Conservation (phyloP, 164 flowering plant species). For the Nelumbo lutea region DNA sequence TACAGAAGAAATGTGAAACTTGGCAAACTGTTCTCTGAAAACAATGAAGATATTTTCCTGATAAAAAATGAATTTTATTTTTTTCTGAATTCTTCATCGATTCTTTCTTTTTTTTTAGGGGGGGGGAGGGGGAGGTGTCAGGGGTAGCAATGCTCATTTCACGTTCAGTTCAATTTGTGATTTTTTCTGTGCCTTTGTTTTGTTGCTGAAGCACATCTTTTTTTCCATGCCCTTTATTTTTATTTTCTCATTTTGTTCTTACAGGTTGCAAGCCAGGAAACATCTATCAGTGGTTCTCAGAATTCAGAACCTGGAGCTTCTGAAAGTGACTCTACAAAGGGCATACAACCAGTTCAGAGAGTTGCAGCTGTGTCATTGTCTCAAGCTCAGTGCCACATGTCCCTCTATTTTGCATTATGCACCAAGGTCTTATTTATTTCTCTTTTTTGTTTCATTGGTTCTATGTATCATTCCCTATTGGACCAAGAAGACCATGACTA, state of each 20-base stretch:
- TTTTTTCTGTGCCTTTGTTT: not conserved
- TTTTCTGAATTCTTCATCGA: not conserved
- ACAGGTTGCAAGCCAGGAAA: constrained; percentile 54
- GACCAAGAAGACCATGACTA: too few species aligned
- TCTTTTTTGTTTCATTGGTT: not conserved
- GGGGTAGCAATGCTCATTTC: too few species aligned
- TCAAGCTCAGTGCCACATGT: constrained; percentile 67
- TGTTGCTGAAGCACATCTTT: not conserved
- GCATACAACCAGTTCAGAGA: constrained; percentile 22
- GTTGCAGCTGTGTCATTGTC: constrained; percentile 36
- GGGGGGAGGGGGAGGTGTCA: too few species aligned
- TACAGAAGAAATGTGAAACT: not conserved
- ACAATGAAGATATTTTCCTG: too few species aligned
- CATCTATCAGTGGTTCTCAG: constrained; percentile 72
- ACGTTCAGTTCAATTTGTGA: too few species aligned
- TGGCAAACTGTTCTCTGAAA: too few species aligned
- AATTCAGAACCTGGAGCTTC: constrained; percentile 53
- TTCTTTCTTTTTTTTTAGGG: not conserved
- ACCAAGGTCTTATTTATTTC: constrained; percentile 56
- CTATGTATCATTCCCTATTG: too few species aligned
- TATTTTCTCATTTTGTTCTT: constrained; percentile 3
- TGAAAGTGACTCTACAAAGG: constrained; percentile 42
- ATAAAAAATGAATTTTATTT: not conserved
- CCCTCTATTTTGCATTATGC: constrained; percentile 90
- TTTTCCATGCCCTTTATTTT: not conserved